phyloP scores from a whole-genome alignment of 495 filamentous ascomycete genomes.

The Tuber calosporum region DNA sequence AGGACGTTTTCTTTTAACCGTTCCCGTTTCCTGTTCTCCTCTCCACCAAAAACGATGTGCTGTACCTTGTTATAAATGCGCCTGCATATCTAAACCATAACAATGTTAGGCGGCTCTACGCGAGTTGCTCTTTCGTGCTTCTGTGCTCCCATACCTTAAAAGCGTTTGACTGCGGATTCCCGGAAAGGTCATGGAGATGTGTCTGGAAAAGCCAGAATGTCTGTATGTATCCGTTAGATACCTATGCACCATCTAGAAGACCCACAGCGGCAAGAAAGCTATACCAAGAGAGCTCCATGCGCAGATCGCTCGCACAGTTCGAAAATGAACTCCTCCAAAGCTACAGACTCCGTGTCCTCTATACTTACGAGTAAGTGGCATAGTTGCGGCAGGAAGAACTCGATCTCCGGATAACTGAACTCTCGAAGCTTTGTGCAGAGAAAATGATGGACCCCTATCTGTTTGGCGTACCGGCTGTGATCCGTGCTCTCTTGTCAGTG shows the following conservation, averaged over 20 bases:
- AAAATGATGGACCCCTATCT: conserved; percentile 74
- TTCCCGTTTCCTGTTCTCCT: conserved; percentile 55
- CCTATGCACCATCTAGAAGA: conserved; percentile 17
- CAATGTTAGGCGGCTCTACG: conserved; percentile 16
- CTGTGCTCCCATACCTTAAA: conserved; percentile 46
- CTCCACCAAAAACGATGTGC: conserved; percentile 65
- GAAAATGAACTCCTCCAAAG: conserved; percentile 70
- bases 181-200: conserved; percentile 65
- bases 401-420: conserved; percentile 74
- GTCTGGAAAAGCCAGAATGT: conserved; percentile 80
- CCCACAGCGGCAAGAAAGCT: conserved; percentile 34
- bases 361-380: conserved; percentile 71
- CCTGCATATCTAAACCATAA: conserved; percentile 53
- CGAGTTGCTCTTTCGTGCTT: background rate
- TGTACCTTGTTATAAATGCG: conserved; percentile 74
- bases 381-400: conserved; percentile 75
- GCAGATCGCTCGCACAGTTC: conserved; percentile 74
- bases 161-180: conserved; percentile 58
- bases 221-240: conserved; percentile 44
- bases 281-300: conserved; percentile 65
- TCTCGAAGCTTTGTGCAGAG: conserved; percentile 71
- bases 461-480: conserved; percentile 66
- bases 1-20: conserved; percentile 68
- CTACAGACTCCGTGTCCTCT: conserved; percentile 72
- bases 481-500: conserved; percentile 29